Percentiles rank a stretch among this genome's conserved stretches.
phyloP scores from a whole-genome alignment of 768 basidiomycete genomes.

The Lactarius sanguifluus region DNA sequence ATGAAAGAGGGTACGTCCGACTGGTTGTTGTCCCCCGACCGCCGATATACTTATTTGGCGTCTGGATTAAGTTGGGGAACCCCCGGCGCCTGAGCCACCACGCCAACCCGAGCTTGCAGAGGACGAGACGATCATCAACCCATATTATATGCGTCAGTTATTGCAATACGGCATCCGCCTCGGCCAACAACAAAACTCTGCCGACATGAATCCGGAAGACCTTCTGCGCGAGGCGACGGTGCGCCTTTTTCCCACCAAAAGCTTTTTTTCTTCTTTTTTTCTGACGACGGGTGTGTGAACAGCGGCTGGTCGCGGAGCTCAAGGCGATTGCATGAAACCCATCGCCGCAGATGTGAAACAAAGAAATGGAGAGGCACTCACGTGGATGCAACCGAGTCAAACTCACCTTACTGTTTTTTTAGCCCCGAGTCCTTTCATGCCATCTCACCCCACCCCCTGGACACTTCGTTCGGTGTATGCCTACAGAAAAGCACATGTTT shows the following conservation, averaged over 20 bases:
- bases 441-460: not conserved
- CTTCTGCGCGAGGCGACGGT: conserved; percentile 43
- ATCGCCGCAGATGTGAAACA: not conserved
- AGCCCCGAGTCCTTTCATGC: conserved; percentile 16
- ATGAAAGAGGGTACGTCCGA: conserved; percentile 54
- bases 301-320: conserved; percentile 29
- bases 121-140: conserved; percentile 73
- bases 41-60: conserved; percentile 12
- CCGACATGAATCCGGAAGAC: conserved; percentile 29
- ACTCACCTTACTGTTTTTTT: conserved; percentile 25
- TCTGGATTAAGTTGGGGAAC: conserved; percentile 32
- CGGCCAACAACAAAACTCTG: conserved; percentile 39
- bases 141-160: conserved; percentile 76
- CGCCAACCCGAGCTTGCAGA: conserved; percentile 39
- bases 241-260: not conserved
- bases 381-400: not conserved
- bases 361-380: conserved; percentile 2
- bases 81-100: conserved; percentile 37
- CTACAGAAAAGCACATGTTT: conserved; percentile 21
- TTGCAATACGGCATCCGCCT: conserved; percentile 68
- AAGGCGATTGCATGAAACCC: conserved; percentile 24
- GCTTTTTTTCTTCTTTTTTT: not conserved
- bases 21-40: not conserved
- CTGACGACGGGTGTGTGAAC: conserved; percentile 2
- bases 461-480: conserved; percentile 25